Evolutionary conservation across 1,139 yeast genomes (phyloP).

Genomic region (Candida pseudoviswanathii): DNA sequence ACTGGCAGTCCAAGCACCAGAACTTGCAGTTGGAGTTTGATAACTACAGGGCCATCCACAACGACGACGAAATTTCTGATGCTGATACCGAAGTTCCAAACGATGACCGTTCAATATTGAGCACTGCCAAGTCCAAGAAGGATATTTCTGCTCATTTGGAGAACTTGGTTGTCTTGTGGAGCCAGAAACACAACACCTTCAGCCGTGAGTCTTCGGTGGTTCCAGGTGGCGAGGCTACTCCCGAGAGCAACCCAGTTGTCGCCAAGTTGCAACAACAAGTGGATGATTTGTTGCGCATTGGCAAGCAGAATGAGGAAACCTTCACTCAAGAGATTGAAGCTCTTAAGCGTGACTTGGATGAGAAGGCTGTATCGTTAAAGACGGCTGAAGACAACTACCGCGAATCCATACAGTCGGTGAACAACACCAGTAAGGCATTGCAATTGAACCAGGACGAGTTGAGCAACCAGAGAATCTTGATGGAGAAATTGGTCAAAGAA

Average conservation of each 20-base stretch:
- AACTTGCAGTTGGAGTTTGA: conserved; percentile 48
- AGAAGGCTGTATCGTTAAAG: conserved; percentile 38
- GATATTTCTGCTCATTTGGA: conserved; percentile 45
- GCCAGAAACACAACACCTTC: conserved; percentile 14
- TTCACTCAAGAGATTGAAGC: conserved; percentile 36
- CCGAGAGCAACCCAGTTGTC: conserved; percentile 31
- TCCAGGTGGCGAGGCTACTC: conserved; percentile 12
- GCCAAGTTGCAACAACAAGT: conserved; percentile 49
- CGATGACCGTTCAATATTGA: conserved; percentile 27
- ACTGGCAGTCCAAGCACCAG: conserved; percentile 50
- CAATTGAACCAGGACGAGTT: conserved; percentile 73
- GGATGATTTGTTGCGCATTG: conserved; percentile 44
- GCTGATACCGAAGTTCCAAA: conserved; percentile 24
- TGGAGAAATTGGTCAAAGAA: conserved; percentile 62
- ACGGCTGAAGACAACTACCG: conserved; percentile 58
- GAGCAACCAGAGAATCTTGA: conserved; percentile 55
- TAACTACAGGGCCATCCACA: conserved; percentile 40
- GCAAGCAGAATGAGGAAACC: conserved; percentile 40
- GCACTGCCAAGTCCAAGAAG: conserved; percentile 31
- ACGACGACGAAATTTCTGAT: conserved; percentile 35
- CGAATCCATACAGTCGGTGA: conserved; percentile 70
- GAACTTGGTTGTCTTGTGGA: conserved; percentile 42
- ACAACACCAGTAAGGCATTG: conserved; percentile 75
- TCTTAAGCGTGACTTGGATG: conserved; percentile 37
- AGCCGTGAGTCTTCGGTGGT: conserved; percentile 14